These are phyloP conservation scores for Phoma sp. DNA, from an alignment of 2,329 filamentous ascomycete species.

Conservation along the genomic window DNA sequence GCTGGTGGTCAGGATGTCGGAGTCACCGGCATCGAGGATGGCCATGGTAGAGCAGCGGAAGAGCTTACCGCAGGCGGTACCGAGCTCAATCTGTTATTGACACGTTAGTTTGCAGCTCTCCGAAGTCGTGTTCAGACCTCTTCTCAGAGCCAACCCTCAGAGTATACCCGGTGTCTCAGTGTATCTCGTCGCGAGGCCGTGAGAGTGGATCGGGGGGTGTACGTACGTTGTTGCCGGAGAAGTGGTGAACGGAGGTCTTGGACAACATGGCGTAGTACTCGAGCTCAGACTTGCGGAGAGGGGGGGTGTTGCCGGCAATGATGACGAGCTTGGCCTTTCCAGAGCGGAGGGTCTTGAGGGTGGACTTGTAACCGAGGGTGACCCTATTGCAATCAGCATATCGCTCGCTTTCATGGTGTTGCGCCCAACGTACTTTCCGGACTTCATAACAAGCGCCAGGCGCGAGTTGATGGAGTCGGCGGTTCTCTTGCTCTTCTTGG, in stretches of 20 bases:
- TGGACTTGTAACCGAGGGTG: conserved; percentile 88
- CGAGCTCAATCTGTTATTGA: conserved; percentile 85
- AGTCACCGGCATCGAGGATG: conserved; percentile 91
- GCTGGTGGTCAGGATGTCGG: conserved; percentile 89
- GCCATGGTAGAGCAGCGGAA: conserved; percentile 98
- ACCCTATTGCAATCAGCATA: conserved; percentile 59
- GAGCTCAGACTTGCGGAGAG: conserved; percentile 96
- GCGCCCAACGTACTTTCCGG: conserved; percentile 59
- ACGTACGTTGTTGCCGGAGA: conserved; percentile 98
- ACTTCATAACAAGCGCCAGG: conserved; percentile 73
- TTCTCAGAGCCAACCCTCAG: conserved; percentile 79
- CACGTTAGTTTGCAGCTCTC: conserved; percentile 77
- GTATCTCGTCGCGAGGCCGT: conserved; percentile 49
- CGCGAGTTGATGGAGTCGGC: conserved; percentile 76
- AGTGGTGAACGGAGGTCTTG: conserved; percentile 97
- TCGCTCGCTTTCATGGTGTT: conserved; percentile 2
- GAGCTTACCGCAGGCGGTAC: conserved; percentile 98
- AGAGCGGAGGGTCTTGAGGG: conserved; percentile 83
- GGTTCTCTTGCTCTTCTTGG: conserved; percentile 84
- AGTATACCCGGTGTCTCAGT: conserved; percentile 35
- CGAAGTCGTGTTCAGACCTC: conserved; percentile 83
- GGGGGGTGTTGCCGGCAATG: conserved; percentile 94
- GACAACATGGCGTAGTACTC: conserved; percentile 74
- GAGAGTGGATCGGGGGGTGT: conserved; percentile 36
- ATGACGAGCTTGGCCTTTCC: conserved; percentile 99